phyloP scores from a whole-genome alignment of 2,329 filamentous ascomycete genomes.

The Cladosporium sp. region DNA sequence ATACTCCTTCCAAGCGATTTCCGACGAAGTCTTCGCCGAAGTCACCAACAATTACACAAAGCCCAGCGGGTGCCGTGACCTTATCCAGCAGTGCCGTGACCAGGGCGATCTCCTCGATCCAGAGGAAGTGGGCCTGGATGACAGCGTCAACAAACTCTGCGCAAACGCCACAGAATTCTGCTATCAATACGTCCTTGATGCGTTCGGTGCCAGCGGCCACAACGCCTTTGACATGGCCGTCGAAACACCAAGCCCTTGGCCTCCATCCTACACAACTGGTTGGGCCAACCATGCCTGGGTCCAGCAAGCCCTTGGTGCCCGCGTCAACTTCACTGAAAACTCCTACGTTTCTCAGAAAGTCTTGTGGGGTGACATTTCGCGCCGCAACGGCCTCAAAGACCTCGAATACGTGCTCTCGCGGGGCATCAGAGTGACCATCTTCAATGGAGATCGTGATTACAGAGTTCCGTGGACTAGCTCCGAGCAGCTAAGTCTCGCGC shows the following conservation, averaged over 20 bases:
- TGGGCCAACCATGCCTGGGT: constrained; percentile 45
- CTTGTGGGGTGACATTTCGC: constrained; percentile 20
- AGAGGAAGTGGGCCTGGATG: constrained; percentile 38
- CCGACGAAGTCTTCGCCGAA: constrained; percentile 37
- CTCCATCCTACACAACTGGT: constrained; percentile 26
- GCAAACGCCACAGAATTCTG: constrained; percentile 19
- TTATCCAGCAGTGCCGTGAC: constrained; percentile 48
- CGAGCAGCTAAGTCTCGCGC: constrained; percentile 26
- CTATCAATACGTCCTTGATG: constrained; percentile 14
- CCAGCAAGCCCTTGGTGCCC: constrained; percentile 44
- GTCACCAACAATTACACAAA: constrained; percentile 41
- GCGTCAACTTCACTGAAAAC: constrained; percentile 41
- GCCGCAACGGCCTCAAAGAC: constrained; percentile 18
- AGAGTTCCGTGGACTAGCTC: constrained; percentile 26
- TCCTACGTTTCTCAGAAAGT: constrained; percentile 14
- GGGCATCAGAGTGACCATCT: constrained; percentile 24
- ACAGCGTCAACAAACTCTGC: constrained; percentile 41
- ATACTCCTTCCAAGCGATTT: constrained; percentile 57
- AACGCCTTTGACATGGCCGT: constrained; percentile 23
- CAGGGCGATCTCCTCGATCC: constrained; percentile 48
- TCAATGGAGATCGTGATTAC: constrained; percentile 29
- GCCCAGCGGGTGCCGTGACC: constrained; percentile 47
- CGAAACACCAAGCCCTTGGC: constrained; percentile 20
- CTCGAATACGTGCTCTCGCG: constrained; percentile 24
- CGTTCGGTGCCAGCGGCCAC: constrained; percentile 15